Evolutionary conservation across 1,284 basidiomycete genomes (phyloP), one percentile per base, ranked within the genome.

Genomic region (Boletus holoroseus): DNA sequence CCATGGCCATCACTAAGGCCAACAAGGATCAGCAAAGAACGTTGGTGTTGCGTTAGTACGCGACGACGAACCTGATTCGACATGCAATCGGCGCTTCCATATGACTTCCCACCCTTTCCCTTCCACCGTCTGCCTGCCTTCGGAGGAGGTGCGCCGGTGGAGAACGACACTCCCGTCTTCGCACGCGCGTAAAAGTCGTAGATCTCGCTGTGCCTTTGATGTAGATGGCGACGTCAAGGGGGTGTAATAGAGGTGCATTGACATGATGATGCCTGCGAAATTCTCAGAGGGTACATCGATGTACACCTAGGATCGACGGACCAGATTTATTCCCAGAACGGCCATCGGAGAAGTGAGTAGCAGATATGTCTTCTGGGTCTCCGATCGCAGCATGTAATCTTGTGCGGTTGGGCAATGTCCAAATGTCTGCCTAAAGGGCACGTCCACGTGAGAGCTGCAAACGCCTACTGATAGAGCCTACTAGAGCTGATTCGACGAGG

Each of bases 1-100:
- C 69, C 83, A 92, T 86, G 1, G 83, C 85, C 91, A 95, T 94
- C 44, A 94, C 91, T 93, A 56, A 27, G 42, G n/a, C 1, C n/a
- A 20, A 16, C 11, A 9, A 0, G 24, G 12, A 16, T 51, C 12
- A 4, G 20, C 12, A 31, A 48, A 40, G 12, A 15, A 16, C 28
- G 11, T 46, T 30, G 16, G 24, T 13, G 49, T 32, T 49, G 38
- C 7, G 12, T 13, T 16, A 13, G 18, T 2, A 30, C 9, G 27
- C n/a, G 3, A 37, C n/a, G 45, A 69, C 81, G 34, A 56, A 92
- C 91, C 78, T 8, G 90, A 82, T 67, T 94, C 90, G 31, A 80
- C 81, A 62, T 94, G 91, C 15, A 82, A 66, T 60, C 83, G 88
- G 12, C 71, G 71, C 28, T 67, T 77, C 89, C 89, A 94, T 2